These are phyloP conservation scores for Colletotrichum camelliae DNA, from an alignment of 2,329 filamentous ascomycete genomes.

Conservation along the genomic window DNA sequence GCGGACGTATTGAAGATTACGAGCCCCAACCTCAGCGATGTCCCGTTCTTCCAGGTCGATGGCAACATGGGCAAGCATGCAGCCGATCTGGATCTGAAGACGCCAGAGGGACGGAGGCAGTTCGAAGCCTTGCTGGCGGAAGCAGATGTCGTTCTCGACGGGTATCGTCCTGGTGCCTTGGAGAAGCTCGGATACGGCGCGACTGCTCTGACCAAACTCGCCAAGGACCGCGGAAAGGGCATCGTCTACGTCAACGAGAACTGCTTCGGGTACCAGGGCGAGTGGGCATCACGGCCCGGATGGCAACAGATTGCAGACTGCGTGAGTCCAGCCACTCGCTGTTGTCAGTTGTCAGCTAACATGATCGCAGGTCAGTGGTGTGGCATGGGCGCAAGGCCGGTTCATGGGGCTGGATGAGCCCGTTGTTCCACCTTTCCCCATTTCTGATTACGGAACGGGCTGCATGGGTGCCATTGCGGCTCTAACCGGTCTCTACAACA, in stretches of 20 bases:
- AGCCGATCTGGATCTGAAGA: conserved; percentile 67
- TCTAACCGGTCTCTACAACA: conserved; percentile 65
- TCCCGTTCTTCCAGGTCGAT: conserved; percentile 76
- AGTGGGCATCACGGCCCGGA: conserved; percentile 68
- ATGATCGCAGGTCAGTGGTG: conserved; percentile 45
- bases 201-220: conserved; percentile 56
- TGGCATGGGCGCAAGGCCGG: conserved; percentile 66
- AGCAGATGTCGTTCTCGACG: conserved; percentile 70
- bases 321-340: conserved; percentile 33
- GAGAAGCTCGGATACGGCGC: conserved; percentile 68
- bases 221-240: conserved; percentile 61
- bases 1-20: conserved; percentile 78
- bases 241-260: conserved; percentile 74
- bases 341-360: neutral
- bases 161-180: conserved; percentile 71
- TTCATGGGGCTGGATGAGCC: conserved; percentile 68
- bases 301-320: conserved; percentile 79
- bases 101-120: conserved; percentile 50
- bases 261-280: conserved; percentile 67
- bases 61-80: conserved; percentile 76
- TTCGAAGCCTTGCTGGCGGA: conserved; percentile 67
- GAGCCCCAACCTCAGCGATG: conserved; percentile 69
- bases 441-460: conserved; percentile 73
- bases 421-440: conserved; percentile 69
- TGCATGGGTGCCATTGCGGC: conserved; percentile 75